These are phyloP conservation scores for Neophaeococcomyces mojaviensis DNA, from an alignment of 2,329 filamentous ascomycete species.

Conservation along the genomic window DNA sequence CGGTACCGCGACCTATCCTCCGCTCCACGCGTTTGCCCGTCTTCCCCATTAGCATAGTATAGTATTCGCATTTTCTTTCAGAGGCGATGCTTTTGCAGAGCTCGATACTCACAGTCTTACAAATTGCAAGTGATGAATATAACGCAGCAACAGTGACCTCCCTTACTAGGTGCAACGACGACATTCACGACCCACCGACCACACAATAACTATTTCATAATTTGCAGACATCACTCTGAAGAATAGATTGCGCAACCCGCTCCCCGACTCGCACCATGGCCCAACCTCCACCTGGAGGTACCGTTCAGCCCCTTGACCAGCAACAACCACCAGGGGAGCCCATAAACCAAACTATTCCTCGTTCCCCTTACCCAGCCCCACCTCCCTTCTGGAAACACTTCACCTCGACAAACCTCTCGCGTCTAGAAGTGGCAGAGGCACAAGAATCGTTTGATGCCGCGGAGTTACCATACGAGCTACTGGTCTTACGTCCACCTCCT, in stretches of 20 bases:
- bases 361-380: slow-evolving; percentile 72
- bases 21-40: neutral
- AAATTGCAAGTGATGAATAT: too few relatives aligned
- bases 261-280: neutral
- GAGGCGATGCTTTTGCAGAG: too few relatives aligned
- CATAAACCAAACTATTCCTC: slow-evolving; percentile 25
- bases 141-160: too few relatives aligned
- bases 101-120: too few relatives aligned
- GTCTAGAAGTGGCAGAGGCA: slow-evolving; percentile 43
- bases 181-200: too few relatives aligned
- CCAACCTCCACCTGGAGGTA: neutral
- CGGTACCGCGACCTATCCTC: neutral
- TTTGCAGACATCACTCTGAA: too few relatives aligned
- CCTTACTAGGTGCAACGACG: too few relatives aligned
- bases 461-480: slow-evolving; percentile 60
- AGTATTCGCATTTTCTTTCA: neutral
- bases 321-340: neutral
- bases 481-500: slow-evolving; percentile 70
- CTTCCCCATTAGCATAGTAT: neutral
- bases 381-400: slow-evolving; percentile 88
- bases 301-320: neutral
- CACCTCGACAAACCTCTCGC: slow-evolving; percentile 63
- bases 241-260: too few relatives aligned
- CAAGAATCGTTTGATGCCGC: slow-evolving; percentile 29
- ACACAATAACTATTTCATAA: too few relatives aligned